Evolutionary conservation across 352 stramenopile genomes (phyloP).

Genomic region (Phytophthora syringae): DNA sequence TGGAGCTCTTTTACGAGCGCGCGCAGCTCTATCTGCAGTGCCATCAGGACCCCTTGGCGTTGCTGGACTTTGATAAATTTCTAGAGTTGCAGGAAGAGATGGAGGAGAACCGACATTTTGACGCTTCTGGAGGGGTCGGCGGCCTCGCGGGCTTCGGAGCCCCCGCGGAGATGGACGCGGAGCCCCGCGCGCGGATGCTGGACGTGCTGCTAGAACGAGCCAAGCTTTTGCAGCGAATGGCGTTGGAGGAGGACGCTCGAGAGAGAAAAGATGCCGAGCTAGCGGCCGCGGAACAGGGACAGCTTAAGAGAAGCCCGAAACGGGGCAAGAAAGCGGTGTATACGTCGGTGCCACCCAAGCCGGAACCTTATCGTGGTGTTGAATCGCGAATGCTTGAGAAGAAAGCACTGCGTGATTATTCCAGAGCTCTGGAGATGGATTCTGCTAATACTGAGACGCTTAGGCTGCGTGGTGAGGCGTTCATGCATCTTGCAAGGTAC

Average conservation of each 20-base stretch:
- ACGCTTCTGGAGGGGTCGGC: slow-evolving; percentile 40
- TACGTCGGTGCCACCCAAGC: slow-evolving; percentile 23
- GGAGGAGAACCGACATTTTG: slow-evolving; percentile 42
- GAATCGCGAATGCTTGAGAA: slow-evolving; percentile 51
- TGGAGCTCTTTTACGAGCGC: slow-evolving; percentile 67
- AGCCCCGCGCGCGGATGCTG: slow-evolving; percentile 37
- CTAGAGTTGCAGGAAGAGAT: slow-evolving; percentile 70
- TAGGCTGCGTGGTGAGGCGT: slow-evolving; percentile 52
- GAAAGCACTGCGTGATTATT: slow-evolving; percentile 70
- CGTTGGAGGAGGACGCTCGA: slow-evolving; percentile 52
- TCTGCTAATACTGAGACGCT: slow-evolving; percentile 50
- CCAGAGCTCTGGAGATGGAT: slow-evolving; percentile 54
- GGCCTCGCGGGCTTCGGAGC: slow-evolving; percentile 37
- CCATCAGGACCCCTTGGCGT: slow-evolving; percentile 49
- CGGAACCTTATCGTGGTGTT: slow-evolving; percentile 36
- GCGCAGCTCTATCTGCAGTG: slow-evolving; percentile 58
- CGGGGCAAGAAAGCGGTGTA: slow-evolving; percentile 19
- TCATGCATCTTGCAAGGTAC: slow-evolving; percentile 51
- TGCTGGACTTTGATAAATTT: slow-evolving; percentile 71
- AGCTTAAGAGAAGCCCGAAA: slow-evolving; percentile 10
- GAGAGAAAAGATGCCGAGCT: slow-evolving; percentile 57
- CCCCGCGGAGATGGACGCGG: slow-evolving; percentile 27
- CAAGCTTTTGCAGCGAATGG: slow-evolving; percentile 59
- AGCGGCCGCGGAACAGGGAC: slow-evolving; percentile 53
- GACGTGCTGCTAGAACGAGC: slow-evolving; percentile 71